Evolutionary conservation across 1,139 yeast genomes (phyloP), one percentile per base, ranked within the genome.

Genomic region (Yamadazyma buinensis): DNA sequence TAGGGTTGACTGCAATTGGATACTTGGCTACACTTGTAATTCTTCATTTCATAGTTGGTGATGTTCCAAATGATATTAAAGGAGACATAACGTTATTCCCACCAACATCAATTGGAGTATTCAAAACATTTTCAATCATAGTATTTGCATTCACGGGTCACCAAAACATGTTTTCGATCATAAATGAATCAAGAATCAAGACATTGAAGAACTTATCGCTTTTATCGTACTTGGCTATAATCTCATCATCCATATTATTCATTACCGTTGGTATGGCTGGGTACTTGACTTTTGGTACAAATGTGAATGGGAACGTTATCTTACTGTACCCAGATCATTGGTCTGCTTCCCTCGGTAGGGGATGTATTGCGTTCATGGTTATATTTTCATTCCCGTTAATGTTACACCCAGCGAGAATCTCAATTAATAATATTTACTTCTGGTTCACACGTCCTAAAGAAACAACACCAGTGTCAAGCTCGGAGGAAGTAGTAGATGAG

Each of bases 401-500:
- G 82, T 76, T 87, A 51, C 95, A 90, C 55, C 98, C 98, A 1
- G 85, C 95, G 31, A 68, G 98, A 38, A 80, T 86, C 20, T 85
- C 97, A 1, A 67, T 83, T 22, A 84, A 86, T 55, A 87, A 90
- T 57, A 76, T 90, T 44, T 59, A 73, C 36, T 74, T 73, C 49
- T 81, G 84, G 75, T 29, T 34, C 14, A 31, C 24, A 10, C 27
- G 28, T 21, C 10, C 20, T 25, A 2, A 26, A 7, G 35, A 33
- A 25, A 24, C 23, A 2, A 8, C 13, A 8, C 11, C 13, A 10
- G 30, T 25, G 8, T 24, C 15, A 24, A 15, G 12, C 7, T 12
- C 10, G 3, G 25, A 23, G 11, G 17, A 13, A 4, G 12, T 20
- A 19, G 8, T 8, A 7, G 18, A 8, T 11, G 23, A 20, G 23